Percentiles rank a stretch among this genome's conserved stretches.
Evolutionary conservation across 2,329 filamentous ascomycete genomes (phyloP).

Genomic region (Diaporthe vaccinii): DNA sequence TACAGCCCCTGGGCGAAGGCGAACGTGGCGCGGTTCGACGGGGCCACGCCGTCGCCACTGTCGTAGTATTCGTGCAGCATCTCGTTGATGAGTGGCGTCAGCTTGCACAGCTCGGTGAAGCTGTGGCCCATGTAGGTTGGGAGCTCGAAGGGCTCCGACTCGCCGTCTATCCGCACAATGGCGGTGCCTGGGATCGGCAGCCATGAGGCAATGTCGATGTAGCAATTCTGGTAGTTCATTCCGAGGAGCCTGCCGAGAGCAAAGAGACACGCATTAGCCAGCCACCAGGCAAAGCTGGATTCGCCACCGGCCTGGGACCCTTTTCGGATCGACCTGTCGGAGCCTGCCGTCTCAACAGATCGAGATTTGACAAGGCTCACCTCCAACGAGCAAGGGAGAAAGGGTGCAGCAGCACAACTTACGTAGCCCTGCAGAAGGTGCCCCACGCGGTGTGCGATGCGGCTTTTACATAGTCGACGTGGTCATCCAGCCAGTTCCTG

Average conservation of each 20-base stretch:
- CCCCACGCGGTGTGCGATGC: slow-evolving; percentile 40
- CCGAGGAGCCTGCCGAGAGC: slow-evolving; percentile 28
- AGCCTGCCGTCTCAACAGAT: neutral
- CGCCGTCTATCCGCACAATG: slow-evolving; percentile 20
- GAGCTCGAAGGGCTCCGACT: slow-evolving; percentile 36
- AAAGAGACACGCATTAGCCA: neutral
- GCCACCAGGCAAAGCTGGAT: too few relatives aligned
- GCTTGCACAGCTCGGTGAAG: slow-evolving; percentile 41
- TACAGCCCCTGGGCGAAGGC: slow-evolving; percentile 41
- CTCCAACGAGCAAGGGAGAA: too few relatives aligned
- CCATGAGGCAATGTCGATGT: slow-evolving; percentile 29
- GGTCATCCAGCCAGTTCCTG: slow-evolving; percentile 38
- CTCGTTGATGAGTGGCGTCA: slow-evolving; percentile 40
- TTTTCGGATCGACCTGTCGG: neutral
- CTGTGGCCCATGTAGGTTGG: slow-evolving; percentile 42
- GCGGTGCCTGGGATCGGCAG: slow-evolving; percentile 34
- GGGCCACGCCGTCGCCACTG: slow-evolving; percentile 35
- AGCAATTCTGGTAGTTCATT: slow-evolving; percentile 29
- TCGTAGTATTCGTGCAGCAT: slow-evolving; percentile 37
- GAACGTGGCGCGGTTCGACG: slow-evolving; percentile 35
- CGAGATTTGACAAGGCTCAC: neutral
- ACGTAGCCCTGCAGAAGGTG: slow-evolving; percentile 39
- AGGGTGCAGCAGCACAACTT: neutral
- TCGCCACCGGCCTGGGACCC: neutral
- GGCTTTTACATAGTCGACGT: slow-evolving; percentile 34